These are phyloP conservation scores for Dryas octopetala DNA, from an alignment of 306 rosid species.

Conservation along the genomic window DNA sequence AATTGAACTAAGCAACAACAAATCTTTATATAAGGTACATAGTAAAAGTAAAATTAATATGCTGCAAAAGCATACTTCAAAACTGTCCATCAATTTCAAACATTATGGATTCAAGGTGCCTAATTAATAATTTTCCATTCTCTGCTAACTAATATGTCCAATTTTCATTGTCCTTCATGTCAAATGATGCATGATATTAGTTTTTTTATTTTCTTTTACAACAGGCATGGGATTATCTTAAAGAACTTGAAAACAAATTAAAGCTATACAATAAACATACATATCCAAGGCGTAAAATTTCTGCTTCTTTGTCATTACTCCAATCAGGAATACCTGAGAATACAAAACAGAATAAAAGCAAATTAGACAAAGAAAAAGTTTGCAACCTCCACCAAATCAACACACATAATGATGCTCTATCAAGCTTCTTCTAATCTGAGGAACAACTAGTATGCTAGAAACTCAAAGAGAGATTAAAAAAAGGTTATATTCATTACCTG, in stretches of 20 bases:
- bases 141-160: neutral
- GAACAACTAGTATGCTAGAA: neutral
- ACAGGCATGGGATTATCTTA: neutral
- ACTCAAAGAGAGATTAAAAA: neutral
- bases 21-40: neutral
- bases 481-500: too few relatives aligned
- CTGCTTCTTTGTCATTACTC: constrained; percentile 74
- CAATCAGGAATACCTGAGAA: constrained; percentile 61
- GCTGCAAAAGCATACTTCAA: neutral
- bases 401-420: neutral
- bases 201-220: neutral
- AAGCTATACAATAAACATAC: constrained; percentile 37
- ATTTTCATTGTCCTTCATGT: neutral
- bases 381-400: neutral
- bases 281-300: constrained; percentile 69
- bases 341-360: neutral
- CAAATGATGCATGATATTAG: neutral
- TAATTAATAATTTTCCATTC: neutral
- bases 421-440: neutral
- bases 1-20: neutral
- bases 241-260: neutral
- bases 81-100: neutral
- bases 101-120: neutral
- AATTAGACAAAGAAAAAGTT: neutral
- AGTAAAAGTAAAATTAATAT: neutral